Evolutionary conservation across 176 grass and related monocot species (phyloP).

Genomic region (Musa troglodytarum): DNA sequence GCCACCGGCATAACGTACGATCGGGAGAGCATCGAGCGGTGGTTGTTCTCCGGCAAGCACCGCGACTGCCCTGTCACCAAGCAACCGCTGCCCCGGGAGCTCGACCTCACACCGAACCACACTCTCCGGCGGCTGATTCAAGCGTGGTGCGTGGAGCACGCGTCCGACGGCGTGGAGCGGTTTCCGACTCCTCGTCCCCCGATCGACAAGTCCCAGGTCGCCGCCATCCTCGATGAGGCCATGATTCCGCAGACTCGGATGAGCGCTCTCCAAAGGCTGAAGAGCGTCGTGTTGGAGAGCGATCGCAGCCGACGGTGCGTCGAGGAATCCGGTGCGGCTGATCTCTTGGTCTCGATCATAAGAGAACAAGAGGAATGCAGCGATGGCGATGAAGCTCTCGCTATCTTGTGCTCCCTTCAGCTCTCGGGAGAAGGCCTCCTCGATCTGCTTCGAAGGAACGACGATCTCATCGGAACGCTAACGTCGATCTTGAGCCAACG

Average conservation of each 20-base stretch:
- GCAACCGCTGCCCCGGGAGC: slow-evolving; percentile 34
- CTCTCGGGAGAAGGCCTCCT: slow-evolving; percentile 32
- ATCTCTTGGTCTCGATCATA: slow-evolving; percentile 40
- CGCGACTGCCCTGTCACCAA: slow-evolving; percentile 67
- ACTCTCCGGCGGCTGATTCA: slow-evolving; percentile 84
- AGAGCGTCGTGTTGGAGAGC: slow-evolving; percentile 39
- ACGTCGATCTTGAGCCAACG: slow-evolving; percentile 36
- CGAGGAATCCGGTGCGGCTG: slow-evolving; percentile 32
- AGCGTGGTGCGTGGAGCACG: slow-evolving; percentile 61
- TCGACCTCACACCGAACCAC: slow-evolving; percentile 84
- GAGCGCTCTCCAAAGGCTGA: slow-evolving; percentile 37
- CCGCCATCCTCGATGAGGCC: slow-evolving; percentile 30
- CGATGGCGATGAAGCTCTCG: slow-evolving; percentile 29
- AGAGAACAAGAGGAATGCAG: slow-evolving; percentile 10
- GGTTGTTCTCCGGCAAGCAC: slow-evolving; percentile 68
- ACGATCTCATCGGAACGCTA: slow-evolving; percentile 28
- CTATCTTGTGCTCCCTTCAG: slow-evolving; percentile 53
- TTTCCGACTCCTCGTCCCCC: slow-evolving; percentile 60
- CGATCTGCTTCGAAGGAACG: slow-evolving; percentile 23
- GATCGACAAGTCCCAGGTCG: slow-evolving; percentile 35
- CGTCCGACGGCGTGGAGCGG: slow-evolving; percentile 38
- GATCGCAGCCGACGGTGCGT: slow-evolving; percentile 54
- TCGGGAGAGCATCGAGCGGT: slow-evolving; percentile 71
- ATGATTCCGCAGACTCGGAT: neutral
- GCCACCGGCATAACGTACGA: slow-evolving; percentile 93